These are phyloP conservation scores for Clausena lansium DNA, from an alignment of 345 rosid species.

Conservation along the genomic window DNA sequence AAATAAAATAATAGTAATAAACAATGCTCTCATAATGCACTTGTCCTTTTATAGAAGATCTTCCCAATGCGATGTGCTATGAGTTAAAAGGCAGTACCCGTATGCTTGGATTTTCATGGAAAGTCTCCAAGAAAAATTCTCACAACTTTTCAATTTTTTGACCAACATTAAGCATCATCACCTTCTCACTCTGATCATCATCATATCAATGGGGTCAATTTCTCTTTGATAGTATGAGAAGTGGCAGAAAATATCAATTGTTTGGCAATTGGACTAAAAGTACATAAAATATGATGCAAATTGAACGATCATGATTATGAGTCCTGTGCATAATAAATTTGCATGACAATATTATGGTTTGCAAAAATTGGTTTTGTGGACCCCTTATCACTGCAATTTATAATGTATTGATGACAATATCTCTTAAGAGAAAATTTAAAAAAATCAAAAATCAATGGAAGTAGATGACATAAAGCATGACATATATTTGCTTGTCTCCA, in stretches of 20 bases:
- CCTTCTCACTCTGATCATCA: background rate
- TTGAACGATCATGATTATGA: slow-evolving; percentile 4
- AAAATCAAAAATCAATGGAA: no score
- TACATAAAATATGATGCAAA: background rate
- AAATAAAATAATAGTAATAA: background rate
- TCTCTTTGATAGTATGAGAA: slow-evolving; percentile 13
- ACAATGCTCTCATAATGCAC: background rate
- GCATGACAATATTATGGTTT: background rate
- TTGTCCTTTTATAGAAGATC: slow-evolving; percentile 4
- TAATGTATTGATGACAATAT: background rate
- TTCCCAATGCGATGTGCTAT: background rate
- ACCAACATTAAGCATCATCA: background rate
- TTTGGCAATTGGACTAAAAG: background rate
- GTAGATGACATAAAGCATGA: background rate
- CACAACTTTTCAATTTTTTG: slow-evolving; percentile 5
- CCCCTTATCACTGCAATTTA: slow-evolving; percentile 13
- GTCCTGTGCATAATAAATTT: slow-evolving; percentile 11
- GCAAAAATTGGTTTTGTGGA: slow-evolving; percentile 10
- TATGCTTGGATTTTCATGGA: slow-evolving; percentile 22
- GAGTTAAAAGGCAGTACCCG: background rate
- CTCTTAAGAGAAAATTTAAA: background rate
- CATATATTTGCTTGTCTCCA: slow-evolving; percentile 8
- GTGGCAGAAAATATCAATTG: background rate
- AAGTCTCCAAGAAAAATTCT: slow-evolving; percentile 8
- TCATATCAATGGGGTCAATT: slow-evolving; percentile 25